Evolutionary conservation across 1,139 yeast genomes (phyloP), one percentile per base, ranked within the genome.

Genomic region (Candida albicans): DNA sequence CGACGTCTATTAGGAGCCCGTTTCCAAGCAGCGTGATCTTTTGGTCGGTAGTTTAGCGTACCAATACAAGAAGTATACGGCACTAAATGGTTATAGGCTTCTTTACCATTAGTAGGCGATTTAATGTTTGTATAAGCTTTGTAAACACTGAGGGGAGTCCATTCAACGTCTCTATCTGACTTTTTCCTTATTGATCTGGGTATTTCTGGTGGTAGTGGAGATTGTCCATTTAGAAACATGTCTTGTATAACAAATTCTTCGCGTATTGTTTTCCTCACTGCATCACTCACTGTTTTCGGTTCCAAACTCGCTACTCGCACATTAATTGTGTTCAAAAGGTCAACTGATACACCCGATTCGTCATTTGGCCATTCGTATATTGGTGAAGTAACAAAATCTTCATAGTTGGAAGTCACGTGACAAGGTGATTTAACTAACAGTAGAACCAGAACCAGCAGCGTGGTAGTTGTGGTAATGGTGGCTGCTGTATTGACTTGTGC

Each of bases 81-180:
- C 6, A 51, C 54, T 35, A 51, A 43, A 31, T 51, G 48, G 41
- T 51, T 51, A 31, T 49, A 51, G 2, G 59, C 49, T 52, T 60
- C 52, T 54, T 63, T 45, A 15, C 51, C 57, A 50, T 59, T 50
- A 45, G 60, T 49, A 14, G 54, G 55, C 13, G 62, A 56, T 36
- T 63, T 64, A 40, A 63, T 47, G 45, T 61, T 66, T 14, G 75
- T 68, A 45, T 62, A 70, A 2, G 72, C 73, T 33, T 66, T 62
- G 49, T 58, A 69, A 2, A 70, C 56, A 22, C 72, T 65, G 14
- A 65, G 52, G 1, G 75, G 75, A 33, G 58, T 58, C 76, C 76
- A 70, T 14, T 47, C 54, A 12, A 51, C 54, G 37, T 44, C 62
- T 15, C 51, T 52, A 33, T 53, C 60, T 2, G 41, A 40, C 32